These are phyloP conservation scores for Picochlorum sp. DNA, from an alignment of 139 green algal species.

Conservation along the genomic window DNA sequence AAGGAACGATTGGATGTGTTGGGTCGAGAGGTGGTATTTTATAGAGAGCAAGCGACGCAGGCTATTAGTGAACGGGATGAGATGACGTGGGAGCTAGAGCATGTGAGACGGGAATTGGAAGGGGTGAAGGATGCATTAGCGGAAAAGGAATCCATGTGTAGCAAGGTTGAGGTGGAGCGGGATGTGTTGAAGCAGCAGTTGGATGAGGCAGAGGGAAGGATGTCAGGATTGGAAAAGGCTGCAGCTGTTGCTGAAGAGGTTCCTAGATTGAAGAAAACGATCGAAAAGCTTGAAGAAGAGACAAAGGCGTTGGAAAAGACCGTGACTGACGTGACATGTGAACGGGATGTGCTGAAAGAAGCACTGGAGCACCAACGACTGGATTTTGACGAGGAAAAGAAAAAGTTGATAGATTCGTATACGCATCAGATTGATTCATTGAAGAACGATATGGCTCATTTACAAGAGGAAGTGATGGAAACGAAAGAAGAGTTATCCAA, in stretches of 20 bases:
- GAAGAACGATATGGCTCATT: neutral
- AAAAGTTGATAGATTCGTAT: neutral
- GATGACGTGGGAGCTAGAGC: neutral
- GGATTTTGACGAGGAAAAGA: constrained; percentile 2
- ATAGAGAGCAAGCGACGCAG: constrained; percentile 6
- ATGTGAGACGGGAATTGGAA: neutral
- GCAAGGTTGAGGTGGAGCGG: neutral
- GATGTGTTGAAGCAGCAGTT: constrained; percentile 2
- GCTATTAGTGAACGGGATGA: constrained; percentile 6
- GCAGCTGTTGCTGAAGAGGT: constrained; percentile 1
- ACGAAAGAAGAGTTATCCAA: constrained; percentile 8
- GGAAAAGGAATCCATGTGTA: neutral
- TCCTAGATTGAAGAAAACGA: neutral
- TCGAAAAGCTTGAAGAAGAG: neutral
- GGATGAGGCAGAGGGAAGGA: neutral
- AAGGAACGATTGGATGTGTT: neutral
- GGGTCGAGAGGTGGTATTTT: constrained; percentile 5
- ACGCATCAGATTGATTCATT: neutral
- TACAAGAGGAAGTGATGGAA: constrained; percentile 1
- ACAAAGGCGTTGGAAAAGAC: neutral
- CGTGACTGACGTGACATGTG: neutral
- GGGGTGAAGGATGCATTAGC: neutral
- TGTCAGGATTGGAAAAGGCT: constrained; percentile 2
- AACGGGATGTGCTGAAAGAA: neutral
- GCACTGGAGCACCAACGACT: neutral